Base-by-base conservation (phyloP, 1,284 basidiomycete genomes). In the Volvariella volvacea region DNA sequence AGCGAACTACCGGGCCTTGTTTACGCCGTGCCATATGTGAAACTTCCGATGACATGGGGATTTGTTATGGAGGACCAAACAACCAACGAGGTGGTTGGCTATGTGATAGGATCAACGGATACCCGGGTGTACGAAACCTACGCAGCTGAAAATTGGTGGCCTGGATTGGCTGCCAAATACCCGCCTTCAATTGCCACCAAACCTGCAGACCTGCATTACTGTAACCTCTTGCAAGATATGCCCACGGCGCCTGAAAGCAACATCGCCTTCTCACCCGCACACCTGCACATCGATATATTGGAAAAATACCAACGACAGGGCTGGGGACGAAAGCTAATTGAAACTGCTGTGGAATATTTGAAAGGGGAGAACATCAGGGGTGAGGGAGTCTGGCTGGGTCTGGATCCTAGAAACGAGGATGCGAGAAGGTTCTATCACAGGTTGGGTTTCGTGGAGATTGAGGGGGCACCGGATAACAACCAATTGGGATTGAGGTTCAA, bases 1-100 rank as follows among this genome's bases (percentile, higher is more conserved):
- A 65, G 63, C 15, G 81, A 84, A 51, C 73, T 88, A 22, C 78
- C 76, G 4, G 83, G 85, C 2, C 66, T 86, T 30, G 68, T 82
- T 34, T 88, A 78, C 53, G 79, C 84, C 2, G 72, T 83, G 36
- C 86, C 86, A 3, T 89, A 88, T 59, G 71, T 84, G 43, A 73
- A 76, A 45, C 61, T 83, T n/a, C 75, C 75, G 10, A 70, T 68
- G 25, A 77, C 80, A 21, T 87, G 76, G 71, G 84, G 75, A 9
- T 88, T 85, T 59, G 83, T 88, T 22, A 62, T 89, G 56, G 77
- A 77, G 42, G 79, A 83, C 42, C 66, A 68, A 41, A 51, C 50
- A 14, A 61, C 55, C 17, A 57, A 64, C 19, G 66, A 68, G 20
- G 73, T 78, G 0, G 75, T 83, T 34, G 83, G 83, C 30, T 86